phyloP scores from a whole-genome alignment of 176 grass and related monocot genomes.

The Avena atlantica region DNA sequence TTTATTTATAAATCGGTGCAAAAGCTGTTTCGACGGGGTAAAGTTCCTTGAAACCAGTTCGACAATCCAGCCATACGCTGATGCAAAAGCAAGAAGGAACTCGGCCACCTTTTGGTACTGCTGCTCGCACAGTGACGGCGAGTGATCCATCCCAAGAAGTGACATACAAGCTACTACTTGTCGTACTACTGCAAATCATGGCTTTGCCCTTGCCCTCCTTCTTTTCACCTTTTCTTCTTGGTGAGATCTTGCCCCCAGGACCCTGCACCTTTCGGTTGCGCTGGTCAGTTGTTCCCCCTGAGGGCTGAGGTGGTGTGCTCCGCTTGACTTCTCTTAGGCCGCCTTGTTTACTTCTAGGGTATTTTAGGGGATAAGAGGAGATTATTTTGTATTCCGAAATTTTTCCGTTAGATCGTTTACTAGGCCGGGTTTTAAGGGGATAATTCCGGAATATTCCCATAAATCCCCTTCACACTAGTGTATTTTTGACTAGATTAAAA shows the following conservation, averaged over 20 bases:
- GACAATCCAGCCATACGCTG: background rate
- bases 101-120: background rate
- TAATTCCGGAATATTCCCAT: too few species aligned
- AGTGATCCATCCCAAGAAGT: constrained; percentile 15
- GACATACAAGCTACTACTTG: constrained; percentile 39
- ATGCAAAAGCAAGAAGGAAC: background rate
- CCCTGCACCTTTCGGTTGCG: background rate
- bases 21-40: too few species aligned
- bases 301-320: background rate
- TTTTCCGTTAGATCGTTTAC: too few species aligned
- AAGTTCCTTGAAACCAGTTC: background rate
- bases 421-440: too few species aligned
- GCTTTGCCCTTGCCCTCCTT: background rate
- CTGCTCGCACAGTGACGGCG: background rate
- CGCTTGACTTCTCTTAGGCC: constrained; percentile 24
- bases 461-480: too few species aligned
- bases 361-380: too few species aligned
- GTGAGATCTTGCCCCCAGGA: background rate
- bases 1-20: too few species aligned
- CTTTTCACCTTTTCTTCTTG: constrained; percentile 38
- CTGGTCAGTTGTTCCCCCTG: constrained; percentile 10
- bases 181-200: constrained; percentile 23
- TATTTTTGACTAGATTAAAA: too few species aligned
- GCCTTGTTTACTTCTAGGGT: too few species aligned
- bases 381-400: too few species aligned